A percentile compares a stretch with the other conserved stretches of the same genome.
Evolutionary conservation across 2,329 filamentous ascomycete species (phyloP).

Genomic region (Lizonia empirigonia): DNA sequence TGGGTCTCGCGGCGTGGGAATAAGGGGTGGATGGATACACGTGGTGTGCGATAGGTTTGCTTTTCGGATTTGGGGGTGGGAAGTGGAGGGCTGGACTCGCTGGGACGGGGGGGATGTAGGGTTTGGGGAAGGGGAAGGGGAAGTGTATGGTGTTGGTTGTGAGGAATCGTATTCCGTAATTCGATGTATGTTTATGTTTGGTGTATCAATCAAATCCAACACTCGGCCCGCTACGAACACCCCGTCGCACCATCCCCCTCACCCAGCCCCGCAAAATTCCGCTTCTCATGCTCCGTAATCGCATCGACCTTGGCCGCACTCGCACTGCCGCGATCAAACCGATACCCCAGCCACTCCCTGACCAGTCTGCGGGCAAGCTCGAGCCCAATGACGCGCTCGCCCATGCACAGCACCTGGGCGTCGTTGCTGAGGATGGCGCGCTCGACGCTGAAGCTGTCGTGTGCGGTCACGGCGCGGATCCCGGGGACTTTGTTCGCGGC

Average conservation of each 20-base stretch:
- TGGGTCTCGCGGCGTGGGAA: too few species aligned
- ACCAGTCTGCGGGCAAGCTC: conserved; percentile 79
- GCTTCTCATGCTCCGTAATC: conserved; percentile 56
- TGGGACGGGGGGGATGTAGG: too few species aligned
- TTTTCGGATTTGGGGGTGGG: too few species aligned
- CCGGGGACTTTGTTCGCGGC: conserved; percentile 87
- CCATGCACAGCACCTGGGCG: conserved; percentile 85
- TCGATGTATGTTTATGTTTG: too few species aligned
- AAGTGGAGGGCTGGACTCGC: too few species aligned
- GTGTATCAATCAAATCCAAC: too few species aligned
- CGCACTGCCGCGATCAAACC: conserved; percentile 72
- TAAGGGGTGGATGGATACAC: too few species aligned
- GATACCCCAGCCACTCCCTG: conserved; percentile 82
- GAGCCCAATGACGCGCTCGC: conserved; percentile 79
- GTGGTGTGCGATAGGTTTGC: too few species aligned
- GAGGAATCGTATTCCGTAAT: too few species aligned
- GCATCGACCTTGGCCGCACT: conserved; percentile 63
- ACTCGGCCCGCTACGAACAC: too few species aligned
- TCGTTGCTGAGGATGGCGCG: conserved; percentile 81
- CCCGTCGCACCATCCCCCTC: conserved; percentile 9
- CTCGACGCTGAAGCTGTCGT: conserved; percentile 85
- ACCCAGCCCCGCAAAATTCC: conserved; percentile 35
- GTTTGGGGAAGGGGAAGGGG: too few species aligned
- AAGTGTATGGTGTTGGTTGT: too few species aligned
- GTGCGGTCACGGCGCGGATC: conserved; percentile 84